Conservation (phyloP, 306 rosid species). For the Castanea crenata region DNA sequence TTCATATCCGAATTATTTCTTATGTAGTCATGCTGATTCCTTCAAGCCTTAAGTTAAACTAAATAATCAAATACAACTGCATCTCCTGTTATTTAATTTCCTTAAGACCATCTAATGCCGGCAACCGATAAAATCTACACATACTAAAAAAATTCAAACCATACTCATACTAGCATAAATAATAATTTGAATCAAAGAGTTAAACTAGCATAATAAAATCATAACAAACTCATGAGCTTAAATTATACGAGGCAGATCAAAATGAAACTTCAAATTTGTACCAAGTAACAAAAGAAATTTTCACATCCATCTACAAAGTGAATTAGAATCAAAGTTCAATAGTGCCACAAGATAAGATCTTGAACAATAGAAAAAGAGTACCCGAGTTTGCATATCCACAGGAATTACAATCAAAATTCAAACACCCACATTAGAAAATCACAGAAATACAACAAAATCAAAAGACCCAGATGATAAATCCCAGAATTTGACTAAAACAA, state of each 20-base stretch:
- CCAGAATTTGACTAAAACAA: neutral
- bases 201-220: no score
- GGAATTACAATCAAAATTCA: neutral
- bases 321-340: no score
- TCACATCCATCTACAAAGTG: neutral
- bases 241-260: neutral
- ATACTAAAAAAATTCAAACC: no score
- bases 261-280: neutral
- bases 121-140: neutral
- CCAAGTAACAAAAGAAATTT: neutral
- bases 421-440: neutral
- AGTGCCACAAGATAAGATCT: no score
- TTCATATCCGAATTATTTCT: neutral
- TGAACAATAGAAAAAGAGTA: no score
- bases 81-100: neutral
- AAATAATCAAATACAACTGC: neutral
- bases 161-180: no score
- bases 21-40: neutral
- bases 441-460: neutral
- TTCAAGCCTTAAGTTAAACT: neutral
- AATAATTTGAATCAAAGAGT: no score
- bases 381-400: neutral
- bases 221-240: no score
- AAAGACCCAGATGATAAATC: slow-evolving; percentile 9
- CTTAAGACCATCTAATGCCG: neutral